A percentile compares a stretch with the other conserved stretches of the same genome.
Evolutionary conservation across 352 stramenopile genomes (phyloP).

Genomic region (Labyrinthula sp.): DNA sequence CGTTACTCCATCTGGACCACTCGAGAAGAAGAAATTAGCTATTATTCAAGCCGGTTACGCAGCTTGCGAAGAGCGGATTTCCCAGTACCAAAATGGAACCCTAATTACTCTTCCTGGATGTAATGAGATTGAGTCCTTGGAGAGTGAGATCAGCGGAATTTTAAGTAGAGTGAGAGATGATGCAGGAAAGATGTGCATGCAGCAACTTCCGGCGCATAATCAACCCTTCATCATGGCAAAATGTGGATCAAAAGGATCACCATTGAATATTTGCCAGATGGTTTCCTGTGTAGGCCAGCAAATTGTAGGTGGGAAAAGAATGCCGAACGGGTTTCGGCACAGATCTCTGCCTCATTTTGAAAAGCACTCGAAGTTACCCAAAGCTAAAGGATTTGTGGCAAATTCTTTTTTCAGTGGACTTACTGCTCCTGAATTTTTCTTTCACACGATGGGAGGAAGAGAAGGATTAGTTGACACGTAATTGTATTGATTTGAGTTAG

Average conservation of each 20-base stretch:
- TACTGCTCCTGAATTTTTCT: slow-evolving; percentile 98
- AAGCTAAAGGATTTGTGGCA: slow-evolving; percentile 94
- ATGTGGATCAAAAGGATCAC: slow-evolving; percentile 93
- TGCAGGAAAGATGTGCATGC: slow-evolving; percentile 82
- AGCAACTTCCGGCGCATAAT: slow-evolving; percentile 87
- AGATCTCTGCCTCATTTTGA: slow-evolving; percentile 88
- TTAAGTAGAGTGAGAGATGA: slow-evolving; percentile 89
- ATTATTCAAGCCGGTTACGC: slow-evolving; percentile 48
- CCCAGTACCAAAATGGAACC: slow-evolving; percentile 69
- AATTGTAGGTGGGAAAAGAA: slow-evolving; percentile 87
- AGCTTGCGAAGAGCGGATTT: slow-evolving; percentile 64
- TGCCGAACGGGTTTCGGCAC: slow-evolving; percentile 94
- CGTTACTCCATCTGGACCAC: slow-evolving; percentile 79
- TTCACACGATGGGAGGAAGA: slow-evolving; percentile 96
- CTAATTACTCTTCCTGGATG: slow-evolving; percentile 83
- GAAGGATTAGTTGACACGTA: slow-evolving; percentile 99
- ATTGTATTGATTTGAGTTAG: too few species aligned
- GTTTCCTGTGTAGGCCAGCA: slow-evolving; percentile 97
- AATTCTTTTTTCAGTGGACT: slow-evolving; percentile 97
- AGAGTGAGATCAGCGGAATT: slow-evolving; percentile 92
- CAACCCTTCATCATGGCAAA: slow-evolving; percentile 82
- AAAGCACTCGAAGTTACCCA: slow-evolving; percentile 68
- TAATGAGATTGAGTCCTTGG: slow-evolving; percentile 83
- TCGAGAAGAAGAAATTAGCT: slow-evolving; percentile 74
- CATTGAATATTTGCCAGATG: slow-evolving; percentile 99